phyloP scores from a whole-genome alignment of 257 asterid species.

The Capsicum rhomboideum region DNA sequence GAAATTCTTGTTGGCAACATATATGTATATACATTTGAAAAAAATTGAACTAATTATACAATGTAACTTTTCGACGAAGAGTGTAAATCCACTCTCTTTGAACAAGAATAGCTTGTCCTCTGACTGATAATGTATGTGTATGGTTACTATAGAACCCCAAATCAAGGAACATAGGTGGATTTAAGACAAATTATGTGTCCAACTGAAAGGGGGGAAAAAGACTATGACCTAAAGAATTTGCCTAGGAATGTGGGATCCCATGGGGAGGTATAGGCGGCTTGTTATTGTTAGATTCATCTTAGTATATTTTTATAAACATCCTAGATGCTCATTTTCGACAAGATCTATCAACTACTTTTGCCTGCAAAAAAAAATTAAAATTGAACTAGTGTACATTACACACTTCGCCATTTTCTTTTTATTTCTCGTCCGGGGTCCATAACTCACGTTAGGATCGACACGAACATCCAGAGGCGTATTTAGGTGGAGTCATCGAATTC shows the following conservation, averaged over 20 bases:
- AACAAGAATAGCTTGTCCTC: not conserved
- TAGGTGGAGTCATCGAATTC: too few relatives aligned
- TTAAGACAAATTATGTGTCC: not conserved
- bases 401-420: not conserved
- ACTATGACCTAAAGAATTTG: not conserved
- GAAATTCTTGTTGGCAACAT: not conserved
- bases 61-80: not conserved
- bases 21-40: too few relatives aligned
- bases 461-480: too few relatives aligned
- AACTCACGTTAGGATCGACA: too few relatives aligned
- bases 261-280: not conserved
- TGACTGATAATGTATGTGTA: not conserved
- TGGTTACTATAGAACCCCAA: not conserved
- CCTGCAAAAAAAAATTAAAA: not conserved
- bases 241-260: not conserved
- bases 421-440: too few relatives aligned
- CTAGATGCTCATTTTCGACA: not conserved
- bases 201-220: not conserved
- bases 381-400: not conserved
- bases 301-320: not conserved
- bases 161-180: not conserved
- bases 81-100: not conserved
- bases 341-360: not conserved
- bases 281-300: not conserved
- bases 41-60: too few relatives aligned